These are phyloP conservation scores for Phytophthora brassicae DNA, from an alignment of 352 stramenopile species.

Conservation along the genomic window DNA sequence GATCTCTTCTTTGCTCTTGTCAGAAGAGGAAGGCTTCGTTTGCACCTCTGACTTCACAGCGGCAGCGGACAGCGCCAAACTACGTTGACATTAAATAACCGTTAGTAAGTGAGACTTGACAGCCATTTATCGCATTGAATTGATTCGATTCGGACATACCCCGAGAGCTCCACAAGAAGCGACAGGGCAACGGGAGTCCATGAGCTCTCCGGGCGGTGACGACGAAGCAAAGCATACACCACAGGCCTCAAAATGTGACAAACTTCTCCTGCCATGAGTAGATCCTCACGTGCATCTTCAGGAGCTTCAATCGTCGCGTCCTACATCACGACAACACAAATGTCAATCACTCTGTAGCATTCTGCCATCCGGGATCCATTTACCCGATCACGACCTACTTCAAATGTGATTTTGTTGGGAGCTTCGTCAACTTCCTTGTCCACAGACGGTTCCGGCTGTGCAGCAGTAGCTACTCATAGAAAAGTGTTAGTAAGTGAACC, in stretches of 20 bases:
- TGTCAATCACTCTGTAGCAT: neutral
- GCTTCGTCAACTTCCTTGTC: slow-evolving; percentile 30
- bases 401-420: slow-evolving; percentile 56
- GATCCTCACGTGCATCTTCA: slow-evolving; percentile 37
- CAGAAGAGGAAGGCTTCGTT: slow-evolving; percentile 18
- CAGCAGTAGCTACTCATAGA: slow-evolving; percentile 10
- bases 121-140: neutral
- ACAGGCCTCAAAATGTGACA: slow-evolving; percentile 79
- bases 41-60: slow-evolving; percentile 50
- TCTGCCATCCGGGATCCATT: neutral
- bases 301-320: slow-evolving; percentile 48
- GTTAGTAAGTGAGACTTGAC: neutral
- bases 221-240: slow-evolving; percentile 69
- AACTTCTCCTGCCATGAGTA: slow-evolving; percentile 67
- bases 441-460: slow-evolving; percentile 26
- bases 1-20: slow-evolving; percentile 63
- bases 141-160: slow-evolving; percentile 33
- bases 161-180: slow-evolving; percentile 58
- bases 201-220: slow-evolving; percentile 51
- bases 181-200: slow-evolving; percentile 64
- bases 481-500: too few relatives aligned
- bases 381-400: slow-evolving; percentile 26
- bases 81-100: slow-evolving; percentile 14
- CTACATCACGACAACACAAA: slow-evolving; percentile 24
- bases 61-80: slow-evolving; percentile 54